Evolutionary conservation across 1,139 yeast species (phyloP).

Genomic region (Casaregolazyma suthepensis): DNA sequence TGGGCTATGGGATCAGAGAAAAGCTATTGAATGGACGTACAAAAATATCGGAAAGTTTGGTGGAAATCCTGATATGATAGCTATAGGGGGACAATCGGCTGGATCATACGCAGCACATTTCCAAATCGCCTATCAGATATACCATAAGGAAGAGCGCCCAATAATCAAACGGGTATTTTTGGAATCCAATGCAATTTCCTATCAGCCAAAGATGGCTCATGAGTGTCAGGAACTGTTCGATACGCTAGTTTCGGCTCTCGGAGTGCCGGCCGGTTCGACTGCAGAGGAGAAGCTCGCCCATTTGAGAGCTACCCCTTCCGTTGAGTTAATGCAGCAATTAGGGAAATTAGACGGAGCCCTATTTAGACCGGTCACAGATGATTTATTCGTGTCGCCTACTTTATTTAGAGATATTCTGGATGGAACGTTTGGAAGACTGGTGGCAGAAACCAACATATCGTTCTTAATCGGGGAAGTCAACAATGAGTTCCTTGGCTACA

Average conservation of each 20-base stretch:
- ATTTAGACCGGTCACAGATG: constrained; percentile 39
- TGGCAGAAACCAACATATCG: constrained; percentile 25
- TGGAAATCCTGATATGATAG: constrained; percentile 37
- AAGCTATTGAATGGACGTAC: constrained; percentile 33
- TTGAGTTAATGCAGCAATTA: constrained; percentile 28
- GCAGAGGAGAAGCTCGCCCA: constrained; percentile 22
- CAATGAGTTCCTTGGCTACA: constrained; percentile 34
- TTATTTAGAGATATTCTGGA: constrained; percentile 31
- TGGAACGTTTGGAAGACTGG: constrained; percentile 32
- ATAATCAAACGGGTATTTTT: constrained; percentile 35
- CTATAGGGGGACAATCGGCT: constrained; percentile 37
- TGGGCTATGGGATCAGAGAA: constrained; percentile 40
- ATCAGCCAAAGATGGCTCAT: constrained; percentile 34
- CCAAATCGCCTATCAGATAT: constrained; percentile 36
- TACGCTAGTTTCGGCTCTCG: constrained; percentile 28
- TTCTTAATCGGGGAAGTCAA: constrained; percentile 38
- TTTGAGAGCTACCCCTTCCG: constrained; percentile 23
- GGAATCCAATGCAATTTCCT: constrained; percentile 33
- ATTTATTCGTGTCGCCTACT: constrained; percentile 29
- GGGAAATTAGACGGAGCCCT: constrained; percentile 33
- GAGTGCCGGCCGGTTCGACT: constrained; percentile 12
- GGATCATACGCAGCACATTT: constrained; percentile 35
- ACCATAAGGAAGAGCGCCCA: constrained; percentile 33
- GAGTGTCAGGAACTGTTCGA: constrained; percentile 36
- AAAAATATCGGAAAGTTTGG: constrained; percentile 31